Evolutionary conservation across 495 filamentous ascomycete genomes (phyloP), one percentile per base, ranked within the genome.

Genomic region (Aspergillus haitiensis): DNA sequence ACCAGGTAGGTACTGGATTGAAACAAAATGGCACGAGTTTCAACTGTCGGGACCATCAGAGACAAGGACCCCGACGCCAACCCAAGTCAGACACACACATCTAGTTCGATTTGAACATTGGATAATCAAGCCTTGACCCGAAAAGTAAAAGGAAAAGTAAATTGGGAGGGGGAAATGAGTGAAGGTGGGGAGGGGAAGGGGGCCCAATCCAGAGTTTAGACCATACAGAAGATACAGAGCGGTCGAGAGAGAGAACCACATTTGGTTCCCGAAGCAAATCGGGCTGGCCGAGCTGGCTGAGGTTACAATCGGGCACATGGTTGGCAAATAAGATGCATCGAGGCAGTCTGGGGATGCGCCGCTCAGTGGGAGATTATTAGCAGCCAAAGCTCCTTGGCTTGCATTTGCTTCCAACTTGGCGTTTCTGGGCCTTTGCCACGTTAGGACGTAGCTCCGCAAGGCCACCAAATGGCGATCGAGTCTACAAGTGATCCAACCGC

Each of bases 301-400:
- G 50, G 50, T 52, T 52, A 37, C 50, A 52, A 52, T 52, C 45
- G 55, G 55, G 42, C 45, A 47, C 32, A 47, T 47, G 21, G 21
- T 27, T 1, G 21, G 21, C 21, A 27, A 27, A 27, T 27, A 27
- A 27, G 21, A 27, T 27, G 21, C 21, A 27, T 27, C 1, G 21
- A 27, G 21, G 21, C 21, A 59, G 36, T 46, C 36, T 18, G 44
- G 44, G 44, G 44, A 47, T 47, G 44, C 21, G 44, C n/a, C 44
- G 44, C 21, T 27, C 21, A 27, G 47, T 27, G 33, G 37, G 48
- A 45, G 56, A 42, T 52, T 35, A 49, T 36, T 59, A 44, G n/a
- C 12, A 13, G 9, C 11, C 3, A n/a, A 42, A 33, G 48, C 21
- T 18, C 11, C 56, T 59, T 59, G 48, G 56, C 56, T 18, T 47